phyloP scores from a whole-genome alignment of 768 basidiomycete genomes.

The Lentinus brumalis region DNA sequence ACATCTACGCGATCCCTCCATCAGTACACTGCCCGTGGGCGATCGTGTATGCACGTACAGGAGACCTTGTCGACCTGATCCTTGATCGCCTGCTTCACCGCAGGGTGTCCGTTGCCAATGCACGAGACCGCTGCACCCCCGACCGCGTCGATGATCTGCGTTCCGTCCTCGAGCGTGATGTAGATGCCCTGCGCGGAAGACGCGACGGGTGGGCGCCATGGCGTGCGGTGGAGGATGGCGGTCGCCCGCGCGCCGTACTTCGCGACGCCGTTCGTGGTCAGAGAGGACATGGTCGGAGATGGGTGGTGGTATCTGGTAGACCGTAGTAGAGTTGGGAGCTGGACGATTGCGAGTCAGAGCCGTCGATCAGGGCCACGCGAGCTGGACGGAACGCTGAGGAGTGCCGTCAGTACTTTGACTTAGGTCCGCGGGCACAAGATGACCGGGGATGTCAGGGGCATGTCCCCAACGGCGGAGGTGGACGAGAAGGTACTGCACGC shows the following conservation, averaged over 20 bases:
- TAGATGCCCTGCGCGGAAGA: slow-evolving; percentile 68
- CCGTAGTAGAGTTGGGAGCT: background rate
- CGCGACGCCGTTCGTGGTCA: slow-evolving; percentile 9
- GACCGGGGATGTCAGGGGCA: background rate
- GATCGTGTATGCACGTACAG: slow-evolving; percentile 49
- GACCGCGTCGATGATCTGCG: slow-evolving; percentile 71
- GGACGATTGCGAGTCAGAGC: background rate
- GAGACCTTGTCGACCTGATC: slow-evolving; percentile 77
- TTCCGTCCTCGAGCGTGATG: slow-evolving; percentile 70
- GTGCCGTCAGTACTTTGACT: background rate
- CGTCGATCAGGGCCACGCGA: background rate
- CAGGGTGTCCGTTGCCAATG: slow-evolving; percentile 73
- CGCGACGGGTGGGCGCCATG: slow-evolving; percentile 75
- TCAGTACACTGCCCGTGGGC: background rate
- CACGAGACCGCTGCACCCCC: slow-evolving; percentile 87
- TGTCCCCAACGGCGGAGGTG: background rate
- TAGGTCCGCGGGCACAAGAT: background rate
- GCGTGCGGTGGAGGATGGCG: slow-evolving; percentile 49
- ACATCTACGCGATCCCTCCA: slow-evolving; percentile 56
- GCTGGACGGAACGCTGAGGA: background rate
- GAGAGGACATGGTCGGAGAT: background rate
- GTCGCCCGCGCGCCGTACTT: slow-evolving; percentile 21
- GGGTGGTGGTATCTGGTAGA: background rate
- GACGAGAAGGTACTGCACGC: background rate
- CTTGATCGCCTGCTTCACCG: slow-evolving; percentile 72